Evolutionary conservation across 148 eudicot species (phyloP), one percentile per base, ranked within the genome.

Genomic region (Chenopodium album): DNA sequence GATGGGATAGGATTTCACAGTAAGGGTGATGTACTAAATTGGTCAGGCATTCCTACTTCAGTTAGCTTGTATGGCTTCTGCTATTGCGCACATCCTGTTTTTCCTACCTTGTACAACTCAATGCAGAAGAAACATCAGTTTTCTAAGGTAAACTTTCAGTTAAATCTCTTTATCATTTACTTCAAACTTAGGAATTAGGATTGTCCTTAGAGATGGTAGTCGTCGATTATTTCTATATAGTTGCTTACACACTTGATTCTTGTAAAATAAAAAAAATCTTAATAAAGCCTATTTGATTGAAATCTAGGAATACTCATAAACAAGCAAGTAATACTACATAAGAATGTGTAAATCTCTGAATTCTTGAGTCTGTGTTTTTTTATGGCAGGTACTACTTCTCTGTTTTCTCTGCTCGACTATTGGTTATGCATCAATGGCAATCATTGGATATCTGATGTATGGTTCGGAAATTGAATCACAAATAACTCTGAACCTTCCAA

Each of bases 41-140:
- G 75, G 87, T 80, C 84, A n/a, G 89, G 92, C 48, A 70, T 89
- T 20, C 86, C 89, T 19, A 86, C 81, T 13, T 80, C 90, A 20
- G 85, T 82, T 7, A 89, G 92, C 83, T 85, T 89, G 34, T 89
- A 80, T 29, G 85, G 85, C 90, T 56, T 56, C 22, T 56, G 62
- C 22, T 56, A 56, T 56, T 56, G 62, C 22, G 62, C 62, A 1
- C 62, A 89, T 86, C 90, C 90, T 16, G 89, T 89, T 79, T 84
- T 89, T 31, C 90, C 90, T 23, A 82, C 87, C 52, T 66, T 89
- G 6, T 89, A 89, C 74, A 84, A 86, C 50, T 89, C 91, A 56
- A 89, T 89, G 90, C 76, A 81, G 72, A 80, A 84, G 70, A 84
- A 79, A 54, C 79, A 79, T 32, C 82, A 89, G 22, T 87, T 89